phyloP scores from a whole-genome alignment of 2,329 filamentous ascomycete genomes.

The Phialophora macrospora region DNA sequence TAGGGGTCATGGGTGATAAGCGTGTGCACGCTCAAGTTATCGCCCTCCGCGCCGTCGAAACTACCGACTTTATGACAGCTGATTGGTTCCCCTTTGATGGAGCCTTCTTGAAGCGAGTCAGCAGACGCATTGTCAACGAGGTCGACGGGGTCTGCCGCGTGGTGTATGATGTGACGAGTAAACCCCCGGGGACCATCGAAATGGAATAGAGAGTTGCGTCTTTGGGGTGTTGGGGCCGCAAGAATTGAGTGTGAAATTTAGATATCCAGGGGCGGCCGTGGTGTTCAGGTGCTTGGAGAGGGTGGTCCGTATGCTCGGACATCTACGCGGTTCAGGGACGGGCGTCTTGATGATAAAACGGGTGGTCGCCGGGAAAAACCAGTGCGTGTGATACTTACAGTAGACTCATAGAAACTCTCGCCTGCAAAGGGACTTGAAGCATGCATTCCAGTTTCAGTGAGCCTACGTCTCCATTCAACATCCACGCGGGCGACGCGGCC shows the following conservation, averaged over 20 bases:
- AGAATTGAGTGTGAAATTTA: not conserved
- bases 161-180: constrained; percentile 62
- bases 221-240: not conserved
- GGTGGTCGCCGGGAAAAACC: not conserved
- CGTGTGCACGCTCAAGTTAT: constrained; percentile 68
- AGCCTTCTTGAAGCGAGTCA: constrained; percentile 68
- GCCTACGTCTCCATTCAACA: not conserved
- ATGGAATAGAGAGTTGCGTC: constrained; percentile 60
- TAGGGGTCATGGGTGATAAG: constrained; percentile 73
- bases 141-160: constrained; percentile 74
- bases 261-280: not conserved
- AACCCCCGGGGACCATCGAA: constrained; percentile 74
- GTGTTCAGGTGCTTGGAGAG: not conserved
- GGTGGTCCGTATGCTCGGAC: not conserved
- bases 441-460: not conserved
- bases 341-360: not conserved
- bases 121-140: constrained; percentile 73
- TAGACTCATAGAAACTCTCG: constrained; percentile 8
- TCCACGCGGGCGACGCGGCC: too few relatives aligned
- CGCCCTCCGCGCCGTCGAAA: constrained; percentile 65
- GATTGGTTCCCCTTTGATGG: constrained; percentile 70
- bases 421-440: constrained; percentile 15
- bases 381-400: not conserved
- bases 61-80: constrained; percentile 74
- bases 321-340: not conserved